Evolutionary conservation across 2,329 filamentous ascomycete genomes (phyloP).

Genomic region (Colletotrichum musicola): DNA sequence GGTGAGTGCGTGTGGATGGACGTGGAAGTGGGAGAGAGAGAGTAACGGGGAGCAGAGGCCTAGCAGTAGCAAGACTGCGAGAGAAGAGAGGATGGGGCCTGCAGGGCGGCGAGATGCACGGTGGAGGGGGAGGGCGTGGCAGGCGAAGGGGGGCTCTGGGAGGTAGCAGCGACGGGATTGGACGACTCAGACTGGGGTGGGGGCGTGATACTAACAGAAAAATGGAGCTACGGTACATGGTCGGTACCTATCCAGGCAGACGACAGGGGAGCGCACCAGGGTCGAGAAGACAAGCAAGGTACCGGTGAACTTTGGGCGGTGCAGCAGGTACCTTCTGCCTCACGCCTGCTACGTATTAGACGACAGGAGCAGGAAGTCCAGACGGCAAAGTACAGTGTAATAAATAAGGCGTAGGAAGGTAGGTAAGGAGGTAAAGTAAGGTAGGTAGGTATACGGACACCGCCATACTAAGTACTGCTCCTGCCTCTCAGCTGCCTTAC

Average conservation of each 20-base stretch:
- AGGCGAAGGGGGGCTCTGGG: constrained; percentile 7
- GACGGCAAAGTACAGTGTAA: neutral
- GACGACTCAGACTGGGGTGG: neutral
- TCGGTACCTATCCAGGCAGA: constrained; percentile 9
- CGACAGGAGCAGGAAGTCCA: neutral
- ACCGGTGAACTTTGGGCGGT: constrained; percentile 10
- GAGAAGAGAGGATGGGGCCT: constrained; percentile 40
- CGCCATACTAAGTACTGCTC: too few species aligned
- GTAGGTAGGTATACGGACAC: neutral
- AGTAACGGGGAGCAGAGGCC: constrained; percentile 13
- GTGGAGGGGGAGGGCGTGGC: constrained; percentile 24
- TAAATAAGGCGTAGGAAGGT: neutral
- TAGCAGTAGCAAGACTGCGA: constrained; percentile 13
- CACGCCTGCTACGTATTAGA: neutral
- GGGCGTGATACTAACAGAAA: constrained; percentile 25
- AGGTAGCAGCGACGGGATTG: constrained; percentile 14
- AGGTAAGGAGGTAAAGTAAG: neutral
- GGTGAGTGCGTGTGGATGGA: constrained; percentile 16
- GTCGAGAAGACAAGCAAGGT: constrained; percentile 6
- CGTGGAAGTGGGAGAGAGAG: constrained; percentile 12
- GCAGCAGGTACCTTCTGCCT: constrained; percentile 4
- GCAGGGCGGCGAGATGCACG: constrained; percentile 38
- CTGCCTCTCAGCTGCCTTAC: too few species aligned
- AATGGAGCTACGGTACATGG: neutral
- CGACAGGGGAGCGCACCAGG: constrained; percentile 21